Evolutionary conservation across 169 alveolate genomes (phyloP).

Genomic region (Plasmodium knowlesi): DNA sequence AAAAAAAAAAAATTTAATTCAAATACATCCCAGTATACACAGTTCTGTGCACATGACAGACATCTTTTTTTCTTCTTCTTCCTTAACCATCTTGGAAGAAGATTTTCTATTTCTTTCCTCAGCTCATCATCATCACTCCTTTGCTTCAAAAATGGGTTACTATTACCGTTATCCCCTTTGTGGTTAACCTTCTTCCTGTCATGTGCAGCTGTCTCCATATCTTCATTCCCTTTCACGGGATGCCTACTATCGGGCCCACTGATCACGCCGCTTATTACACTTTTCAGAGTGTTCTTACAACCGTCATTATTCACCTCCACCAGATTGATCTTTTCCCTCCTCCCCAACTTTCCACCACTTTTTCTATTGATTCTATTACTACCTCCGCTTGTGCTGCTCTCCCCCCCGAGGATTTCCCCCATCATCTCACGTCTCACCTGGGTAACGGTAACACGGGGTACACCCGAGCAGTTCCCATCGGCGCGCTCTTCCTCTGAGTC

Average conservation of each 20-base stretch:
- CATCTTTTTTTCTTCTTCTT: conserved; percentile 1
- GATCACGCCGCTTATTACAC: neutral
- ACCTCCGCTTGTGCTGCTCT: neutral
- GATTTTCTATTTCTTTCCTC: conserved; percentile 1
- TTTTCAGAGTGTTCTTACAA: neutral
- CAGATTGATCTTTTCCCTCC: neutral
- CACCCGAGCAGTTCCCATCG: neutral
- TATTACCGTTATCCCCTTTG: neutral
- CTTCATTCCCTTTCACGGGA: neutral
- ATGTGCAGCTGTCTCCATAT: neutral
- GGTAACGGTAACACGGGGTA: neutral
- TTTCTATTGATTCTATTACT: neutral
- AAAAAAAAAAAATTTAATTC: conserved; percentile 77
- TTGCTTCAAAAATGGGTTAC: neutral
- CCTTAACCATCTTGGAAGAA: conserved; percentile 27
- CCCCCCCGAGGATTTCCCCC: neutral
- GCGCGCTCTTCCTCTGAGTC: neutral
- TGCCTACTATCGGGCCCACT: neutral
- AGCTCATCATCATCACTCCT: neutral
- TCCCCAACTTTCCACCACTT: neutral
- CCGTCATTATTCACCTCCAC: neutral
- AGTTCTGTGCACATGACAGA: conserved; percentile 75
- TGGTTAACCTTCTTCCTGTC: neutral
- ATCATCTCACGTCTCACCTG: neutral
- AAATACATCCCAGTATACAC: conserved; percentile 78